Base-by-base conservation (phyloP, 2,329 filamentous ascomycete species). In the Fusarium liriodendri region DNA sequence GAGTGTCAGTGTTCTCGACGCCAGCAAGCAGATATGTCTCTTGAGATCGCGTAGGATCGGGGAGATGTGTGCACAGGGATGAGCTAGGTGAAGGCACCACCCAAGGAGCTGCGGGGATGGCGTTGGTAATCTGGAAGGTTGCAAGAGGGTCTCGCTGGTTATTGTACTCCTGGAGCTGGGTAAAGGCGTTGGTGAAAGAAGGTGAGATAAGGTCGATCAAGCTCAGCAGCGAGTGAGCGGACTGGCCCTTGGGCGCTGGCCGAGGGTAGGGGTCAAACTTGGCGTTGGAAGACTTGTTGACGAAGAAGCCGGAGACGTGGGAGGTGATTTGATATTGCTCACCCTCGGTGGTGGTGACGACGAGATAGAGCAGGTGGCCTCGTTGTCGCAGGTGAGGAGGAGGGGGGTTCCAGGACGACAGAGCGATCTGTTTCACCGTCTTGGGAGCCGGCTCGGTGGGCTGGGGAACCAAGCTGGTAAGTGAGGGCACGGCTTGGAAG, bases 331-430 rank as follows among this genome's bases (percentile, higher is more conserved):
- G 95, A 83, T 93, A 92, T 82, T 97, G 95, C 85, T 99, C 97
- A 72, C 95, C 95, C 84, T 99, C 97, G 77, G 95, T 96, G 66
- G 95, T 98, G 18, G 93, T 96, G 50, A 97, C 88, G 72, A 95
- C 89, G 22, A 99, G 88, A 83, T 99, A 99, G 58, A 99, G 89
- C 67, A 99, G 87, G 82, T 99, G 97, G 25, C 97, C 97, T 80
- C 94, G 95, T 80, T 97, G 95, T 75, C 95, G 92, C 62, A 98
- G 89, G 81, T 97, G 91, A 81, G 96, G 95, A 55, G 97, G 97
- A 45, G 96, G 95, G 40, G 97, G 97, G 84, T 98, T 98, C 97
- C 97, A 99, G 7, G 95, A 89, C 16, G 97, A 98, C 33, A 99
- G 87, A 33, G 94, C 91, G 62, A 99, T 90, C 16, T 92, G 90